These are phyloP conservation scores for Daldinia grandis DNA, from an alignment of 495 filamentous ascomycete genomes.

Conservation along the genomic window DNA sequence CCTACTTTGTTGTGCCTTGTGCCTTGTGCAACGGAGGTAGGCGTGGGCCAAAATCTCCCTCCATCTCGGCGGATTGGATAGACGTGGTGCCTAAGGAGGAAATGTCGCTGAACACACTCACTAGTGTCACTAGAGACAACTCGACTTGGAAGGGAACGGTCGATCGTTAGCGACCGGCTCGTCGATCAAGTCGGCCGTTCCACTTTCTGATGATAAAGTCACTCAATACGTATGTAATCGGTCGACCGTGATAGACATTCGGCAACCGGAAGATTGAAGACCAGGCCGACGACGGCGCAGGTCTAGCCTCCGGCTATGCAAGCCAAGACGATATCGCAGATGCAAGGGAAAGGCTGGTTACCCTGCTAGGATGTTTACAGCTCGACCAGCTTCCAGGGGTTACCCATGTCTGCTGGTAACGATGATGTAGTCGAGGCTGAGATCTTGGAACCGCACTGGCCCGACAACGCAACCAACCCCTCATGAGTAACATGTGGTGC, in stretches of 20 bases:
- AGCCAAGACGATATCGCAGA: conserved; percentile 38
- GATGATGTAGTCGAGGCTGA: conserved; percentile 42
- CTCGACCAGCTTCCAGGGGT: conserved; percentile 26
- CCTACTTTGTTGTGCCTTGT: neutral
- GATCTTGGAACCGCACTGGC: conserved; percentile 31
- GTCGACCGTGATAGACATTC: conserved; percentile 18
- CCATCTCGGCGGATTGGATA: conserved; percentile 14
- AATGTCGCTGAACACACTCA: conserved; percentile 9
- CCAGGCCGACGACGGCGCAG: conserved; percentile 8
- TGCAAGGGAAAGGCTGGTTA: conserved; percentile 39
- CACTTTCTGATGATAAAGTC: conserved; percentile 14
- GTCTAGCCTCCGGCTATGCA: conserved; percentile 23
- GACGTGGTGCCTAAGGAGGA: conserved; percentile 7
- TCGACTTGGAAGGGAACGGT: conserved; percentile 18
- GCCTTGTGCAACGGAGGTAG: conserved; percentile 19
- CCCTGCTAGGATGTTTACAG: conserved; percentile 27
- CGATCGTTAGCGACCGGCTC: conserved; percentile 24
- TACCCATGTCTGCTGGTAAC: conserved; percentile 38
- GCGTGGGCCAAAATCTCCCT: conserved; percentile 16
- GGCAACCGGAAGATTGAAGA: conserved; percentile 16
- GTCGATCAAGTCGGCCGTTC: conserved; percentile 26
- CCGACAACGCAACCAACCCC: conserved; percentile 38
- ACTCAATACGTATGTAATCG: conserved; percentile 25
- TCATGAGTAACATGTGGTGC: conserved; percentile 38
- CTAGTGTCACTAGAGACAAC: conserved; percentile 22